Percentiles rank a stretch among this genome's conserved stretches.
phyloP scores from a whole-genome alignment of 1,284 basidiomycete species.

The Stygiomarasmius scandens region DNA sequence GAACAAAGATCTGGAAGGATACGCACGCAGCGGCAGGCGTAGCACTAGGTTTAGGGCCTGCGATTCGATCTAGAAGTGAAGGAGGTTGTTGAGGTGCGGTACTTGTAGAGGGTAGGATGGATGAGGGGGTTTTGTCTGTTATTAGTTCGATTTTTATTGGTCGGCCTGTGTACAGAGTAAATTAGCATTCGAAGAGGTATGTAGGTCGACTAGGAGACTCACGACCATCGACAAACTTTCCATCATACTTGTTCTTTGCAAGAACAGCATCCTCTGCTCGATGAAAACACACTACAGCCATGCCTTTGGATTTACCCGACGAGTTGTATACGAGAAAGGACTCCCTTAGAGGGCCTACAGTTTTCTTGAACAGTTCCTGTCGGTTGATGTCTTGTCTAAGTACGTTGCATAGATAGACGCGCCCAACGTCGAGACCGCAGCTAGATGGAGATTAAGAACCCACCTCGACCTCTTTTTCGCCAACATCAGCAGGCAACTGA shows the following conservation, averaged over 20 bases:
- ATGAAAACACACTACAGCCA: slow-evolving; percentile 71
- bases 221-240: slow-evolving; percentile 77
- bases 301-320: slow-evolving; percentile 71
- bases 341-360: slow-evolving; percentile 71
- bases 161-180: slow-evolving; percentile 44
- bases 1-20: background rate
- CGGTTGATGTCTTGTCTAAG: too few relatives aligned
- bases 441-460: slow-evolving; percentile 24
- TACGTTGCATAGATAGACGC: slow-evolving; percentile 2
- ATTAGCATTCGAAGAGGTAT: background rate
- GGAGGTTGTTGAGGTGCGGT: slow-evolving; percentile 21
- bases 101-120: slow-evolving; percentile 18
- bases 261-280: slow-evolving; percentile 59
- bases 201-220: slow-evolving; percentile 32
- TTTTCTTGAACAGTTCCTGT: slow-evolving; percentile 74
- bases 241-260: slow-evolving; percentile 68
- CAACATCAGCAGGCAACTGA: slow-evolving; percentile 69
- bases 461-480: slow-evolving; percentile 69
- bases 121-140: slow-evolving; percentile 37
- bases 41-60: background rate
- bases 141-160: slow-evolving; percentile 73
- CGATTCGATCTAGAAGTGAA: slow-evolving; percentile 23
- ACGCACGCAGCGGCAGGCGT: slow-evolving; percentile 3
- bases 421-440: background rate
- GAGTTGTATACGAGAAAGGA: slow-evolving; percentile 72